Evolutionary conservation across 345 rosid genomes (phyloP), one percentile per base, ranked within the genome.

Genomic region (Murraya koenigii): DNA sequence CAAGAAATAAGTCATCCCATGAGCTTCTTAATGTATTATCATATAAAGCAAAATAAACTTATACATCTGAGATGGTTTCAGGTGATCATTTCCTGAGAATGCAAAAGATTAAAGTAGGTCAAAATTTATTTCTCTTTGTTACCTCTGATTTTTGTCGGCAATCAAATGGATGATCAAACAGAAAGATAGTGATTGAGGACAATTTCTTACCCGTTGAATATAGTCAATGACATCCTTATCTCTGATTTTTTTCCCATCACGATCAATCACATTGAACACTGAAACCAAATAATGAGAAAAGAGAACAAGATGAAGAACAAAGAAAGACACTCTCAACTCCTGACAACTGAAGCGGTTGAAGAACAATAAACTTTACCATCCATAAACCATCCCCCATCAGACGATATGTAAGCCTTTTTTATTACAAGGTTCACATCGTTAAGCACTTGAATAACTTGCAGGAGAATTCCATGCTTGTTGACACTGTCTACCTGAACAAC

Each of bases 321-420:
- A 39, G 47, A 28, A 49, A 62, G 32, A 52, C 22, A 11, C 73
- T 63, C 69, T 7, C 23, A 59, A 77, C 39, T 47, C 58, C 14
- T 56, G 55, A 59, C 30, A 65, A 80, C 36, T 71, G 54, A 20
- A 78, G 69, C 14, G 38, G 5, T 54, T n/a, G 49, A 65, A 75
- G 76, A 66, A 72, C 72, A 72, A 41, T 15, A 79, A 72, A 62
- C 47, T 80, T 58, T 72, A 91, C 96, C 96, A 78, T 95, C 94
- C 98, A 95, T 95, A 80, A 95, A 93, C 98, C 98, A 95, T 68
- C 91, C 97, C 0, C 93, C 94, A 87, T 95, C 97, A 74, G 94
- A 95, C 15, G 97, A 89, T 77, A 95, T 92, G 79, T 95, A 85
- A 9, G 98, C 98, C 83, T 95, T 95, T 20, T 80, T 95, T 66